Evolutionary conservation across 1,139 yeast species (phyloP), one percentile per base, ranked within the genome.

Genomic region (Pichia sp.): DNA sequence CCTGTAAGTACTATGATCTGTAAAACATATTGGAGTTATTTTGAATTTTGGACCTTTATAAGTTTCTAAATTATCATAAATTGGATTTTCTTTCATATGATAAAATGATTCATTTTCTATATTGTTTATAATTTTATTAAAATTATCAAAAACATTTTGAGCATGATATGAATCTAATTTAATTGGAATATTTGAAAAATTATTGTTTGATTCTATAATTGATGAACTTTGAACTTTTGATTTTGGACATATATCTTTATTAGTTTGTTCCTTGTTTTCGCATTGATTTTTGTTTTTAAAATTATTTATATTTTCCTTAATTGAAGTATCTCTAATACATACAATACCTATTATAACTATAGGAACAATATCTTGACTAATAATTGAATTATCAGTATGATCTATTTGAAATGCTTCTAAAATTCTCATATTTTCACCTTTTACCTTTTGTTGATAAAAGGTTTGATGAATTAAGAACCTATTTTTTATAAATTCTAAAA

Each of bases 331-430:
- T 23, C 37, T 49, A 32, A 52, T 31, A 7, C 59, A 56, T 9
- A 55, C 56, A n/a, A 76, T 71, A 5, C 81, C 80, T n/a, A 76
- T 71, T 27, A 76, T 70, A 48, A 76, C 57, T 6, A 76, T 75
- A 0, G 82, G 82, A 1, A 76, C 66, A 45, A 65, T 36, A 23
- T 50, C 35, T 16, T 35, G 45, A 4, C 47, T 31, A 38, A 42
- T 30, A 27, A 46, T 19, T 19, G 50, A 38, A n/a, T 44, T 43
- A 31, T 49, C 31, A 30, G 63, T n/a, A n/a, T n/a, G 54, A 30
- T 71, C 70, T 54, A 76, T 74, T 39, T 80, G 54, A 52, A 76
- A 76, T 47, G 78, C 74, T 36, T 82, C 61, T 54, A 75, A 74
- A 46, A 75, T 74, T 40, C 69, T 66, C 50, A 68, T 37, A 22